These are phyloP conservation scores for Biscogniauxia mediterranea DNA, from an alignment of 2,329 filamentous ascomycete genomes.

Conservation along the genomic window DNA sequence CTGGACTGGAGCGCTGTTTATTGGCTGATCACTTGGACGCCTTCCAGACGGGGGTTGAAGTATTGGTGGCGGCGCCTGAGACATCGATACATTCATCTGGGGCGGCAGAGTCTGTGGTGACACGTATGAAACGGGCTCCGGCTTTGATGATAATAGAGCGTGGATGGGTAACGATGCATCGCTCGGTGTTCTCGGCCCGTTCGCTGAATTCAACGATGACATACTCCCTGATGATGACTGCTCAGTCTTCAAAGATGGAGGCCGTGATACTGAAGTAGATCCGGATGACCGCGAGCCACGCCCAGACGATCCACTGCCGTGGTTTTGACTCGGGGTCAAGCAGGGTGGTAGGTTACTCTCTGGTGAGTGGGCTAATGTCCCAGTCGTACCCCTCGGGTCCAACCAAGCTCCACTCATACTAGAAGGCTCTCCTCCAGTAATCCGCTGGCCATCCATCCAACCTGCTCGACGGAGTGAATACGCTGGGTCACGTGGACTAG, in stretches of 20 bases:
- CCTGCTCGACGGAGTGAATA: conserved; percentile 17
- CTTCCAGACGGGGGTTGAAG: conserved; percentile 19
- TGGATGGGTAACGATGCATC: conserved; percentile 56
- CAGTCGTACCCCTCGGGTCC: conserved; percentile 23
- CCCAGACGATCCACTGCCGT: conserved; percentile 12
- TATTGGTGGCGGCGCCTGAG: conserved; percentile 21
- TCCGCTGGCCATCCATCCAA: conserved; percentile 22
- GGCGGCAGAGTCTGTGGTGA: conserved; percentile 8
- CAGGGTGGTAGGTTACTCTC: conserved; percentile 21
- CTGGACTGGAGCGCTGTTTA: conserved; percentile 10
- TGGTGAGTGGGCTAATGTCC: conserved; percentile 24
- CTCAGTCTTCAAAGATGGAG: conserved; percentile 45
- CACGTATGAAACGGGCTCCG: conserved; percentile 22
- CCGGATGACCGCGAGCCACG: conserved; percentile 22
- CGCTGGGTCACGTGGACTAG: conserved; percentile 27
- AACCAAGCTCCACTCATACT: conserved; percentile 20
- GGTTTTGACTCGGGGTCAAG: conserved; percentile 18
- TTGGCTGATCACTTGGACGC: conserved; percentile 12
- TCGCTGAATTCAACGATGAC: conserved; percentile 40
- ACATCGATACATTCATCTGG: conserved; percentile 8
- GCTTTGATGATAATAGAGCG: conserved; percentile 46
- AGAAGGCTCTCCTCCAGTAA: conserved; percentile 17
- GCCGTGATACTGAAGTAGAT: conserved; percentile 30
- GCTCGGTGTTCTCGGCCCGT: conserved; percentile 44
- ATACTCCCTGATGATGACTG: conserved; percentile 44